Evolutionary conservation across 2,329 filamentous ascomycete species (phyloP).

Genomic region (Aureobasidium sp.): DNA sequence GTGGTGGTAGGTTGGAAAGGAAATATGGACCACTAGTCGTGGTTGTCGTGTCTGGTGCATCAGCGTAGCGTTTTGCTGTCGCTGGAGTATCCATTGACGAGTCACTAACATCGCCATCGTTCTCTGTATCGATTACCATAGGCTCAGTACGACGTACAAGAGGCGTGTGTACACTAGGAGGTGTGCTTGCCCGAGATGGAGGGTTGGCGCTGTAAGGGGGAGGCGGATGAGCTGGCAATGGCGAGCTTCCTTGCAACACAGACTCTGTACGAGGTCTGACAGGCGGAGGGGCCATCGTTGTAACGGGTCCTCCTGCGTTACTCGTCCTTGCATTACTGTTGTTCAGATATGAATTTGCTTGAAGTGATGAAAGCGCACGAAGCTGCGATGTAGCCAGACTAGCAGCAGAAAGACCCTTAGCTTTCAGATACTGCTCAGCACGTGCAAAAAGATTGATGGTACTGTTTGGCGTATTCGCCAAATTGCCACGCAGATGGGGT

Average conservation of each 20-base stretch:
- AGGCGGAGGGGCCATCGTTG: neutral
- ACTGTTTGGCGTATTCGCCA: neutral
- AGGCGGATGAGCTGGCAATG: slow-evolving; percentile 5
- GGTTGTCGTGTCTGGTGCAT: neutral
- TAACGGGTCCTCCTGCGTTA: neutral
- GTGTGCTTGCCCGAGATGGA: neutral
- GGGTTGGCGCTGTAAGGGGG: slow-evolving; percentile 6
- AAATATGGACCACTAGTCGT: neutral
- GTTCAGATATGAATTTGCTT: neutral
- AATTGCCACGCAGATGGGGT: neutral
- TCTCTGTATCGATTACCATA: neutral
- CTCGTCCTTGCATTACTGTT: neutral
- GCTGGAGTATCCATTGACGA: neutral
- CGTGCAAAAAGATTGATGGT: slow-evolving; percentile 4
- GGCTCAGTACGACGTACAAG: neutral
- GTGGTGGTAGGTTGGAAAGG: neutral
- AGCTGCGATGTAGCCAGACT: neutral
- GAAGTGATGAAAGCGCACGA: neutral
- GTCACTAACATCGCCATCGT: slow-evolving; percentile 12
- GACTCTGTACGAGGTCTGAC: neutral
- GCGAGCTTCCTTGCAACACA: neutral
- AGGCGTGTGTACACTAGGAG: neutral
- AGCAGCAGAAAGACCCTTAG: neutral
- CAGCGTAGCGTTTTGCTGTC: neutral
- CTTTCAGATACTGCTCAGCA: slow-evolving; percentile 3